Evolutionary conservation across 2,329 filamentous ascomycete genomes (phyloP), one percentile per base, ranked within the genome.

Genomic region (Sordariomycetes sp.): DNA sequence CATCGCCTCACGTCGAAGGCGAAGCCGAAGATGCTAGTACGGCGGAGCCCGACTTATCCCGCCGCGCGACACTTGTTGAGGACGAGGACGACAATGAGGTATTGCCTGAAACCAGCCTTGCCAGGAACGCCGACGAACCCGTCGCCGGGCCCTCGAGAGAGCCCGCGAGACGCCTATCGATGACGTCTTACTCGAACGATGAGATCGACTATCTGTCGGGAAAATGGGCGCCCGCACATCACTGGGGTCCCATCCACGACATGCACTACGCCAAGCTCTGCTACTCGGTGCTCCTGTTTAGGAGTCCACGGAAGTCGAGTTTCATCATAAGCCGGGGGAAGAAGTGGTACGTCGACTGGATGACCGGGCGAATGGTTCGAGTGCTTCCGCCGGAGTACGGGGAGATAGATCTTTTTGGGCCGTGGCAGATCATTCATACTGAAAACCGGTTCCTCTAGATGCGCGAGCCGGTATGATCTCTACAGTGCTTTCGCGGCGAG

Each of bases 261-360:
- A 72, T 81, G 67, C 69, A 81, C 32, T 83, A 83, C 59, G 80
- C 80, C 55, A 80, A 79, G 65, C 71, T 81, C 10, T 83, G 80
- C 67, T 81, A 81, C 65, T 76, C 76, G n/a, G 77, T 80, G 54
- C 69, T 83, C 10, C 70, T 81, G 25, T 79, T 78, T 65, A 72
- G 76, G 58, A 78, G 76, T 59, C 80, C 80, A 25, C 71, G 80
- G 56, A 82, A 82, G 65, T 78, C 74, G 60, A 79, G 80, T 63
- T 79, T 78, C 61, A 74, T 83, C 58, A 75, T 83, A 63, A 72
- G 72, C 66, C 74, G 77, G 60, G 80, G 79, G 50, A 80, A 78
- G 65, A 73, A 78, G 63, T 83, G 79, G 78, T 74, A 75, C 59
- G 77, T 83, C 51, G 79, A 83, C 69, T 83, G 80, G 80, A 67